phyloP scores from a whole-genome alignment of 108 stramenopile species.

The Schizochytrium sp. region DNA sequence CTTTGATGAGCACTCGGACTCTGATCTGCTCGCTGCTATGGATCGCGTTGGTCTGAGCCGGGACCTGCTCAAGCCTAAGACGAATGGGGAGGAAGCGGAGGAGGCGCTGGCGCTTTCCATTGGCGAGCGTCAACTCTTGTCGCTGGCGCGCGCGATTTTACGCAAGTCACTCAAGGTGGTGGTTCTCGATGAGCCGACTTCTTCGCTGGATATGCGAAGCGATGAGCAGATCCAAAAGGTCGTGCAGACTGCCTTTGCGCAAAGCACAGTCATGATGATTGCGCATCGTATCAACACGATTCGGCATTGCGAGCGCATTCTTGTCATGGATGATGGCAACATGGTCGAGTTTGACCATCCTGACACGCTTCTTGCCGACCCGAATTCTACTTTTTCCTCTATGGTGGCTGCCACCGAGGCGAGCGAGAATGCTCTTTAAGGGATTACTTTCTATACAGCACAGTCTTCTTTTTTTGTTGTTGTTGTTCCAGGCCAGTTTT shows the following conservation, averaged over 20 bases:
- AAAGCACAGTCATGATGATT: slow-evolving; percentile 52
- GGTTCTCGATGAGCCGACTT: slow-evolving; percentile 80
- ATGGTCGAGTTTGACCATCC: slow-evolving; percentile 53
- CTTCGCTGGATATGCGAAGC: slow-evolving; percentile 71
- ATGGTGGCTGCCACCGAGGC: neutral
- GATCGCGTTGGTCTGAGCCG: slow-evolving; percentile 63
- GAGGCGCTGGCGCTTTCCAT: slow-evolving; percentile 45
- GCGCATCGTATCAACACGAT: slow-evolving; percentile 92
- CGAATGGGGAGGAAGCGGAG: neutral
- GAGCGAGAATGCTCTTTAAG: neutral
- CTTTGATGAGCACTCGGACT: slow-evolving; percentile 62
- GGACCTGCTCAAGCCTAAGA: neutral
- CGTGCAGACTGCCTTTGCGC: slow-evolving; percentile 14
- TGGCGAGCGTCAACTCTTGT: slow-evolving; percentile 82
- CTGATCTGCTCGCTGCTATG: slow-evolving; percentile 71
- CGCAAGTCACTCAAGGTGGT: slow-evolving; percentile 53
- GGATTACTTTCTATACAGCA: too few relatives aligned
- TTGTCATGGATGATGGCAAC: slow-evolving; percentile 82
- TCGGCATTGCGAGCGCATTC: slow-evolving; percentile 77
- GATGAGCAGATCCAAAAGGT: slow-evolving; percentile 65
- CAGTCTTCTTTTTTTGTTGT: too few relatives aligned
- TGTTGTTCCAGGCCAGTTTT: too few relatives aligned
- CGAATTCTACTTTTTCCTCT: neutral
- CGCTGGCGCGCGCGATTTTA: slow-evolving; percentile 80
- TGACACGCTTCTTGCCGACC: slow-evolving; percentile 47